These are phyloP conservation scores for Rhipidocladum racemiflorum DNA, from an alignment of 176 grass and related monocot species.

Conservation along the genomic window DNA sequence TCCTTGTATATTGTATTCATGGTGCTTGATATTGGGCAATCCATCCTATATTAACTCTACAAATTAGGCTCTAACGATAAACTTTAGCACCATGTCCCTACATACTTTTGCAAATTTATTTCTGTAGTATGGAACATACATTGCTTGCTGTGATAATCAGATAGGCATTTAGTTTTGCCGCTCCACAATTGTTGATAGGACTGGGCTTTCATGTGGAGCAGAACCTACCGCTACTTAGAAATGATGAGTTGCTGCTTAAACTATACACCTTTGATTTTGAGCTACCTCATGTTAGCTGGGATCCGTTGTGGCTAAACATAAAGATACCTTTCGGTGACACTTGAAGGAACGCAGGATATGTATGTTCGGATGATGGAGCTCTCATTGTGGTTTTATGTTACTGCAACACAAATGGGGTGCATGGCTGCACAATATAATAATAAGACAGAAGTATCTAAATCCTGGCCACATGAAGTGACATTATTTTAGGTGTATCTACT, in stretches of 20 bases:
- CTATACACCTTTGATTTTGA: background rate
- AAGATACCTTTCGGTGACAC: background rate
- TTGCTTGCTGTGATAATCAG: background rate
- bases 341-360: background rate
- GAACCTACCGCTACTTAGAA: background rate
- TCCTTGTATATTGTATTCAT: background rate
- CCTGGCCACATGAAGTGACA: background rate
- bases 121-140: background rate
- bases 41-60: conserved; percentile 4
- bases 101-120: background rate
- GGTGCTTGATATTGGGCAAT: background rate
- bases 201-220: background rate
- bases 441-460: background rate
- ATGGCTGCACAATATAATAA: background rate
- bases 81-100: background rate
- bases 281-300: background rate
- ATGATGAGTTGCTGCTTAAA: background rate
- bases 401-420: background rate
- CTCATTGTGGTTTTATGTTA: background rate
- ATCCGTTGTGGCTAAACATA: conserved; percentile 8
- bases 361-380: background rate
- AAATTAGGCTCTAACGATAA: background rate
- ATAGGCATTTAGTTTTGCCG: conserved; percentile 9
- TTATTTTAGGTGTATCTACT: background rate
- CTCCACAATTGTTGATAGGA: conserved; percentile 6